Evolutionary conservation across 116 monocot species (phyloP), one percentile per base, ranked within the genome.

Genomic region (Iris pallida): DNA sequence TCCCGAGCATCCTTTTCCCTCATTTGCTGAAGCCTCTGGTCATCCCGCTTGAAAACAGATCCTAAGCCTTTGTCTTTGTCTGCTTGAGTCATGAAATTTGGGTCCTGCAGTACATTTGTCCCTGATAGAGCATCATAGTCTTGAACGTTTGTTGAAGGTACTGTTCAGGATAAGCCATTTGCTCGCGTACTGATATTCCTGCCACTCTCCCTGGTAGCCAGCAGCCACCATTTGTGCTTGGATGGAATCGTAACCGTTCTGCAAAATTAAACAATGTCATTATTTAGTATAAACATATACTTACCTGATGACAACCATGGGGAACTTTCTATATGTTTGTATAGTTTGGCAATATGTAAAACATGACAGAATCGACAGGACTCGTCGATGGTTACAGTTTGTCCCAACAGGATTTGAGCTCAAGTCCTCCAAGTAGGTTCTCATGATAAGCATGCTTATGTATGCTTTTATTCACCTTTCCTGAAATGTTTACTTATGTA

Each of bases 1-100:
- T 99, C 98, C 14, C 98, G 81, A 65, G 87, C 83, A 88, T 99
- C 98, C 68, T 90, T 99, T 70, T 99, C 98, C 64, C 90, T 90
- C n/a, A 93, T 71, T 57, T 99, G 90, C 59, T 86, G 88, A 44
- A 93, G 98, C 80, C 93, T 82, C 45, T 86, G 78, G 20, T 99
- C 93, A 66, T 93, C 98, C 61, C 93, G 90, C 72, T 90, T 93
- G 71, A 99, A 99, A 56, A 93, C 98, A 48, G 98, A 99, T 7
- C 98, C 98, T 61, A 99, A 73, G 30, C 98, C 98, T 16, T 90
- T 75, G 60, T 99, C 98, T 72, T 93, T 99, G 61, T 93, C 90
- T 71, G 88, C 93, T 68, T 99, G 98, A 53, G 88, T 93, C 90
- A 99, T 99, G 45, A 93, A 82, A 20, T 70, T 78, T 64, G 92